Conservation (phyloP, 2,329 filamentous ascomycete species). For the Claviceps arundinis region DNA sequence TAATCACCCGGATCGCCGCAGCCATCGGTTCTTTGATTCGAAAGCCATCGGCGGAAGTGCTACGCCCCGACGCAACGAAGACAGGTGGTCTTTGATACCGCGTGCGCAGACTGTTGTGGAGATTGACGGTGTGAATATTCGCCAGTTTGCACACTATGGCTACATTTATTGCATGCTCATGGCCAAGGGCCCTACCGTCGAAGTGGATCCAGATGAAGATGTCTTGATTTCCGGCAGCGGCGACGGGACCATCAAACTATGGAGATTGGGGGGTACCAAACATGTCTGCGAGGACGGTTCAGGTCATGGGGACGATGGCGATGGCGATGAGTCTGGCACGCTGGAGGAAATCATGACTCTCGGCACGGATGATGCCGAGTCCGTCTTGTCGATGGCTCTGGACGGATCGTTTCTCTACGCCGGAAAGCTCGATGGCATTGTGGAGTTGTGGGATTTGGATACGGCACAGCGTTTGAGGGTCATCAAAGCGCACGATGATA, state of each 20-base stretch:
- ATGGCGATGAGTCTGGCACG: constrained; percentile 30
- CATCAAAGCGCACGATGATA: constrained; percentile 65
- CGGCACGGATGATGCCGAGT: constrained; percentile 48
- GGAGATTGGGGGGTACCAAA: constrained; percentile 43
- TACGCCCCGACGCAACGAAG: constrained; percentile 57
- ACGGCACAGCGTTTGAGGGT: constrained; percentile 81
- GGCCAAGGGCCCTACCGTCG: constrained; percentile 51
- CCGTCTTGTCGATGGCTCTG: constrained; percentile 64
- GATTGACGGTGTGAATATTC: constrained; percentile 67
- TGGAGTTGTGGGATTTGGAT: constrained; percentile 95
- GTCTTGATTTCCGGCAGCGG: constrained; percentile 83
- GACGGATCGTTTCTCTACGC: constrained; percentile 90
- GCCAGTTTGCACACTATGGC: constrained; percentile 84
- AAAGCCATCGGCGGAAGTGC: constrained; percentile 68
- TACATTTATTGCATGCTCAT: constrained; percentile 96
- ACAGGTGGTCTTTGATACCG: constrained; percentile 41
- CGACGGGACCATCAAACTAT: constrained; percentile 90
- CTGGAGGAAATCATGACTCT: constrained; percentile 58
- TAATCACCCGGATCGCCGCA: constrained; percentile 61
- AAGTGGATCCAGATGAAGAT: constrained; percentile 61
- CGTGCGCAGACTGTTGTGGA: constrained; percentile 51
- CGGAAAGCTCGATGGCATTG: constrained; percentile 72
- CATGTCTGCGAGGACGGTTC: constrained; percentile 8
- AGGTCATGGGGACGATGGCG: constrained; percentile 20
- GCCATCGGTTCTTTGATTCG: constrained; percentile 89